phyloP scores from a whole-genome alignment of 2,329 filamentous ascomycete species.

The Botrytis hyacinthi region DNA sequence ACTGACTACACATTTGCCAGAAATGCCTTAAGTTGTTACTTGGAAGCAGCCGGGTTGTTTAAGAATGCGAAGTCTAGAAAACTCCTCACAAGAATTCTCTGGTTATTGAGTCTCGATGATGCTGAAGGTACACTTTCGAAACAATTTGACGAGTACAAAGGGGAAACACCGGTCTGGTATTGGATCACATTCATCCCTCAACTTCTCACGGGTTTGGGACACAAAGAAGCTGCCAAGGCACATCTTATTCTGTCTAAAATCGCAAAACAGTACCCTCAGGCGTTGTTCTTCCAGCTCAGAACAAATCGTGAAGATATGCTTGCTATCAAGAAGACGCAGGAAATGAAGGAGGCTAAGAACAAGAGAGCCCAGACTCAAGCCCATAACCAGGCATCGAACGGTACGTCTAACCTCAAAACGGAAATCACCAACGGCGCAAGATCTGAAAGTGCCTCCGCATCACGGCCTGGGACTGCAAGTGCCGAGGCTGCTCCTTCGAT shows the following conservation, averaged over 20 bases:
- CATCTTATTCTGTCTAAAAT: constrained; percentile 87
- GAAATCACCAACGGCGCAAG: constrained; percentile 31
- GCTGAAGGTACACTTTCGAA: constrained; percentile 76
- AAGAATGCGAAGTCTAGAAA: constrained; percentile 97
- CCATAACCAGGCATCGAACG: constrained; percentile 23
- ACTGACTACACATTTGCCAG: constrained; percentile 78
- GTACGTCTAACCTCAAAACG: constrained; percentile 30
- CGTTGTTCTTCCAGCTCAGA: constrained; percentile 90
- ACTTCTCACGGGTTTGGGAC: constrained; percentile 82
- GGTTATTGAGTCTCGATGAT: constrained; percentile 93
- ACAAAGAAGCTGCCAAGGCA: constrained; percentile 86
- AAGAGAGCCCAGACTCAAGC: constrained; percentile 41
- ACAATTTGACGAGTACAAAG: constrained; percentile 95
- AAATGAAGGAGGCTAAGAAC: constrained; percentile 61
- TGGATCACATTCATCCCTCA: constrained; percentile 99
- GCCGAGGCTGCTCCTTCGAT: constrained; percentile 40
- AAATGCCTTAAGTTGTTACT: constrained; percentile 91
- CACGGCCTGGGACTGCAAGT: constrained; percentile 45
- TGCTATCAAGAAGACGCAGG: constrained; percentile 85
- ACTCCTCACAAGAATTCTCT: constrained; percentile 86
- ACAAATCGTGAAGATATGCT: constrained; percentile 94
- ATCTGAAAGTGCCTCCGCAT: constrained; percentile 34
- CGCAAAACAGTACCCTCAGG: constrained; percentile 92
- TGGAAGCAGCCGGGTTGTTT: constrained; percentile 93
- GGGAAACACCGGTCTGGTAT: constrained; percentile 97